Base-by-base conservation (phyloP, 345 rosid species). In the Gossypium bickii region DNA sequence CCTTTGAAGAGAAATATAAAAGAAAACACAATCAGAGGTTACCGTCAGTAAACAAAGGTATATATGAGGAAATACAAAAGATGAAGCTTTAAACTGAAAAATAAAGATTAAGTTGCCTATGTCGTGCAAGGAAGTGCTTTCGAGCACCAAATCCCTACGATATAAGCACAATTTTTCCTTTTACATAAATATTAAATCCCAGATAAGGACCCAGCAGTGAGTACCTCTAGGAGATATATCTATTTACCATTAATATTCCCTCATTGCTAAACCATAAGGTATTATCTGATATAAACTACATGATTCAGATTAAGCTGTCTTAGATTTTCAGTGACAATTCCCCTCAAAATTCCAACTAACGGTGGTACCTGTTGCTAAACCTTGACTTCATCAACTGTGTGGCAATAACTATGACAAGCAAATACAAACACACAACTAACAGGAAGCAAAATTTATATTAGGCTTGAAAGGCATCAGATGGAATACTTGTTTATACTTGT, bases 401-500 rank as follows among this genome's bases (percentile, higher is more conserved):
- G 45, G 0, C 45, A 69, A 16, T 25, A 49, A 51, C 44, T 51
- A 27, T 17, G 72, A 56, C 59, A 69, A 69, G 59, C 59, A 69
- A 69, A 44, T 27, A 49, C 10, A 24, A 67, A 67, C 71, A 67
- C 59, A 9, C 59, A 25, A 27, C 17, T 44, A 66, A 44, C 18
- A 5, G 12, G 68, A 29, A 13, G 41, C 22, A 66, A 16, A 68
- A 44, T 20, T 47, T 44, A 60, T 34, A 27, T 56, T 38, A 67
- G n/a, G 70, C 16, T 59, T 62, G 38, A 71, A 18, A 64, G 15
- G 49, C 22, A 67, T 55, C 53, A 20, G 38, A 56, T 76, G 27
- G 8, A 44, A 49, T 85, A 93, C 98, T 91, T 87, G 80, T 76
- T 85, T 82, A 64, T 93, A 93, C 82, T 78, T 86, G 8, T 71